Evolutionary conservation across 1,284 basidiomycete species (phyloP).

Genomic region (Cryptococcus sp.): DNA sequence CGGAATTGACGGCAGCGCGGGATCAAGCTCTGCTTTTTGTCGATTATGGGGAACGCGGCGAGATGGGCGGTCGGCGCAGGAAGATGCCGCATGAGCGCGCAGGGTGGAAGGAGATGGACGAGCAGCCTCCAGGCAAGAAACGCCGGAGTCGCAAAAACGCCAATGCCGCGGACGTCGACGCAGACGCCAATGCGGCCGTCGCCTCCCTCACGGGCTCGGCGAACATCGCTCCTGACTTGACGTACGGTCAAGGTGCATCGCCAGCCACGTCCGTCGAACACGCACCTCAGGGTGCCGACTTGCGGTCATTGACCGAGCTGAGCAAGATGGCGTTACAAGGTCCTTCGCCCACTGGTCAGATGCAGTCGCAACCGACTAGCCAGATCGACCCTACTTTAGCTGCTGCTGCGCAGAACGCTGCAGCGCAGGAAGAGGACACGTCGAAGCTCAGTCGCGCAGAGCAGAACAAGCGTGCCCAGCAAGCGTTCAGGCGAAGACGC

Average conservation of each 20-base stretch:
- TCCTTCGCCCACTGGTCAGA: no score
- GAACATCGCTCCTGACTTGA: not conserved
- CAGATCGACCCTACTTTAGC: slow-evolving; percentile 3
- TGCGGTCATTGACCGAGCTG: slow-evolving; percentile 18
- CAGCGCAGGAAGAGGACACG: no score
- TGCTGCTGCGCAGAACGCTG: slow-evolving; percentile 1
- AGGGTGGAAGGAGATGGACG: slow-evolving; percentile 49
- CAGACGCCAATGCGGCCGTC: not conserved
- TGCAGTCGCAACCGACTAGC: no score
- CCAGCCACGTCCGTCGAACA: not conserved
- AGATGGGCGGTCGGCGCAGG: slow-evolving; percentile 51
- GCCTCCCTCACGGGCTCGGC: not conserved
- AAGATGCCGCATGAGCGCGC: slow-evolving; percentile 46
- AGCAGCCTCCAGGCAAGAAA: slow-evolving; percentile 18
- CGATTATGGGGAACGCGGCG: slow-evolving; percentile 30
- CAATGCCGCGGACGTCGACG: not conserved
- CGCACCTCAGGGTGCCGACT: slow-evolving; percentile 1
- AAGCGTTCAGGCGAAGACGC: slow-evolving; percentile 46
- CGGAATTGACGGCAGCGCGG: slow-evolving; percentile 8
- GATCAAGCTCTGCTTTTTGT: slow-evolving; percentile 1
- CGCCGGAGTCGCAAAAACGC: slow-evolving; percentile 10
- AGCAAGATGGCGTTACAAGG: slow-evolving; percentile 13
- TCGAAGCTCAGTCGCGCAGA: slow-evolving; percentile 40
- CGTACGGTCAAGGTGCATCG: not conserved
- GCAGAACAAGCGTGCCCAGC: slow-evolving; percentile 53